Conservation (phyloP, 106 monocot genomes). For the Platanthera zijinensis region DNA sequence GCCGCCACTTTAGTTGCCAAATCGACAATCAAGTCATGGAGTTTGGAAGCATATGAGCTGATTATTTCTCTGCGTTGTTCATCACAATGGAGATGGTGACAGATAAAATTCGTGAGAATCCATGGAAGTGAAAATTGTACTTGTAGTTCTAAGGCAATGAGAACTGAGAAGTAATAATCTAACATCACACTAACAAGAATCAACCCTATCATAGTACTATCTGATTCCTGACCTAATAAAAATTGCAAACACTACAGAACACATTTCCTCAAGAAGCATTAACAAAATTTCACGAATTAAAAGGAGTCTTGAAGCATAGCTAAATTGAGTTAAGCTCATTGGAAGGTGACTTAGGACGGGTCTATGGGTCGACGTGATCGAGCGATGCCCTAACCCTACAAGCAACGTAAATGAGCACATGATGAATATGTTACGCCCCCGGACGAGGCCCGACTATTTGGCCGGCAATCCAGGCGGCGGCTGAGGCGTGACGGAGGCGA, state of each 20-base stretch:
- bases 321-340: not conserved
- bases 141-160: not conserved
- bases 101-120: not conserved
- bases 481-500: too few species aligned
- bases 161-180: not conserved
- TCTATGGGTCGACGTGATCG: too few species aligned
- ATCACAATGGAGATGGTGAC: not conserved
- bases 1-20: constrained; percentile 36
- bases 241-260: not conserved
- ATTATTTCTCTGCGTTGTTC: constrained; percentile 30
- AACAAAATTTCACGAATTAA: not conserved
- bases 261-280: not conserved
- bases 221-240: not conserved
- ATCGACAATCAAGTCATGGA: constrained; percentile 29
- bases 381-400: too few species aligned
- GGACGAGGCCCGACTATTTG: too few species aligned
- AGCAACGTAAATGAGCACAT: too few species aligned
- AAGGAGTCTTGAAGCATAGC: not conserved
- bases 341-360: too few species aligned
- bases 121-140: not conserved
- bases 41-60: constrained; percentile 26
- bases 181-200: not conserved
- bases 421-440: too few species aligned
- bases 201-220: not conserved
- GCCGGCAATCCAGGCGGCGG: too few species aligned